Evolutionary conservation across 2,329 filamentous ascomycete species (phyloP).

Genomic region (Cladorrhinum sp.): DNA sequence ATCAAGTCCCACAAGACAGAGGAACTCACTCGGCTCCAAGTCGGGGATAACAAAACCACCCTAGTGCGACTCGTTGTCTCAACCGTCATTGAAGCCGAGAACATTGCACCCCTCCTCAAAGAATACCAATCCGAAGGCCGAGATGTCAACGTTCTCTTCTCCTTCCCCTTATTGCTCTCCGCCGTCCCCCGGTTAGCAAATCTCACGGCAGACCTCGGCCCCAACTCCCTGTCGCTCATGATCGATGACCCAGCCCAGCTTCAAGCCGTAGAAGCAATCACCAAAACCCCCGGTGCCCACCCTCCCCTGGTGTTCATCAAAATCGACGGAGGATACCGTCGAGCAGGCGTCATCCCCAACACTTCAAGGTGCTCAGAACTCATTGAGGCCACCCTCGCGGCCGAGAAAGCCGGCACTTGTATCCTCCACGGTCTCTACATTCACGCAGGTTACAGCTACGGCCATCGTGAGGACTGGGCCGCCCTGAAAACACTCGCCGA

Average conservation of each 20-base stretch:
- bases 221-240: conserved; percentile 59
- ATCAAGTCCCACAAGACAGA: conserved; percentile 74
- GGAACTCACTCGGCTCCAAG: conserved; percentile 53
- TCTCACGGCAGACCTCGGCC: conserved; percentile 54
- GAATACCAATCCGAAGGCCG: conserved; percentile 55
- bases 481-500: conserved; percentile 57
- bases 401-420: conserved; percentile 37
- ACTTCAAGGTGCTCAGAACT: conserved; percentile 46
- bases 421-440: conserved; percentile 65
- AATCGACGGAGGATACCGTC: conserved; percentile 69
- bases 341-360: conserved; percentile 61
- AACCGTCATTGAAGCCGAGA: conserved; percentile 71
- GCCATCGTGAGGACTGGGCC: conserved; percentile 47
- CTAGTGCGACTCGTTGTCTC: conserved; percentile 66
- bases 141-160: conserved; percentile 66
- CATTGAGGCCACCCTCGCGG: conserved; percentile 43
- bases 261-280: conserved; percentile 41
- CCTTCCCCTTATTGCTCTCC: conserved; percentile 64
- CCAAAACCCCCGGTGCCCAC: conserved; percentile 39
- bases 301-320: conserved; percentile 64
- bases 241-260: conserved; percentile 67
- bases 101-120: conserved; percentile 57
- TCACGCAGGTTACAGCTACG: conserved; percentile 72
- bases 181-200: conserved; percentile 56
- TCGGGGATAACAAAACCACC: conserved; percentile 51